Evolutionary conservation across 2,329 filamentous ascomycete species (phyloP).

Genomic region (Cladosporium phlei): DNA sequence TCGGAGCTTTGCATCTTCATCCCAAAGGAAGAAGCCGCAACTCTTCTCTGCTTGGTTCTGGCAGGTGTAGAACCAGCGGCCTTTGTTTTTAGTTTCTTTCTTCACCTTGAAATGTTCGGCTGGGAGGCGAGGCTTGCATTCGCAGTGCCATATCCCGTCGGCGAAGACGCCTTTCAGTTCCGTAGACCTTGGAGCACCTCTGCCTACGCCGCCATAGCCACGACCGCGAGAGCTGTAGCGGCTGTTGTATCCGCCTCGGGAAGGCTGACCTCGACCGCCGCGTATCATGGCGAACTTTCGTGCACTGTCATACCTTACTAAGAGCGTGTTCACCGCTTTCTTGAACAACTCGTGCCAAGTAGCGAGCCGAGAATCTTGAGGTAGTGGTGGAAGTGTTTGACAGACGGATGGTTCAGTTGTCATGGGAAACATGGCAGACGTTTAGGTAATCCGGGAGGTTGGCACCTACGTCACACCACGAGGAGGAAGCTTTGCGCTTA

Average conservation of each 20-base stretch:
- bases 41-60: constrained; percentile 45
- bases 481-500: too few species aligned
- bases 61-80: constrained; percentile 52
- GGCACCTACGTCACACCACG: too few species aligned
- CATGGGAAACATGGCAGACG: too few species aligned
- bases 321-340: too few species aligned
- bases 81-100: constrained; percentile 54
- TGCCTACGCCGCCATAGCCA: constrained; percentile 3
- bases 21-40: constrained; percentile 58
- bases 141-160: constrained; percentile 47
- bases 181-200: constrained; percentile 7
- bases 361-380: too few species aligned
- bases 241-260: constrained; percentile 6
- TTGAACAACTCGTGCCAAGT: too few species aligned
- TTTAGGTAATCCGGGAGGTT: too few species aligned
- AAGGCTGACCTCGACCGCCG: neutral
- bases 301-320: too few species aligned
- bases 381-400: too few species aligned
- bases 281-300: constrained; percentile 7
- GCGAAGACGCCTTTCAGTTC: constrained; percentile 28
- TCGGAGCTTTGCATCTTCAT: constrained; percentile 47
- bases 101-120: constrained; percentile 54
- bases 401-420: too few species aligned
- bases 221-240: constrained; percentile 4
- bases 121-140: constrained; percentile 52